phyloP scores from a whole-genome alignment of 2,329 filamentous ascomycete genomes.

The Aspergillus fumigatiaffinis region DNA sequence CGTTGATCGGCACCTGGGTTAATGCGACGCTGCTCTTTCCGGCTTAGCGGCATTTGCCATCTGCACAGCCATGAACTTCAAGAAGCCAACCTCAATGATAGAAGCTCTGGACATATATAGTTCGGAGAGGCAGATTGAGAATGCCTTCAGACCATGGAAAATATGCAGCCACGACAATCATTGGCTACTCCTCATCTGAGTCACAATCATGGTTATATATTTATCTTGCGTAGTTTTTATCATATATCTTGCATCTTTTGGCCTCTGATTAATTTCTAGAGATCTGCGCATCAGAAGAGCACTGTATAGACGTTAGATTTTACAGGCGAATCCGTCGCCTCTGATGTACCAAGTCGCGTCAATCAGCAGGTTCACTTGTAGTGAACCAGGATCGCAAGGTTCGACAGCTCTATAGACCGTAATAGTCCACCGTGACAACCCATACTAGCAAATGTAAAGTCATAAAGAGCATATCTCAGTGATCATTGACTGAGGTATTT shows the following conservation, averaged over 20 bases:
- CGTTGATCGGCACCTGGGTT: constrained; percentile 23
- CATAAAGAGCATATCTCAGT: not conserved
- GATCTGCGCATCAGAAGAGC: not conserved
- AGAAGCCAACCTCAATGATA: not conserved
- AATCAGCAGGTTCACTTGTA: not conserved
- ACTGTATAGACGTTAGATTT: not conserved
- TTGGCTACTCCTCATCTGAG: not conserved
- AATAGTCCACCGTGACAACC: not conserved
- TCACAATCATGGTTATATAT: not conserved
- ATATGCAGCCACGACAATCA: not conserved
- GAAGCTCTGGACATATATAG: no score
- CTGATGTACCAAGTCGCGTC: not conserved
- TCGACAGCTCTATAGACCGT: not conserved
- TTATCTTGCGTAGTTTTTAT: not conserved
- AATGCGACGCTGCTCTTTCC: constrained; percentile 23
- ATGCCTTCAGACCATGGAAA: not conserved
- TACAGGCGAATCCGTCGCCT: not conserved
- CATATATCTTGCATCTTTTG: not conserved
- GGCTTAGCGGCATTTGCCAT: constrained; percentile 25
- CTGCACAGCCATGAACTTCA: constrained; percentile 1
- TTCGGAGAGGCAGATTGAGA: no score
- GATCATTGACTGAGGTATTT: not conserved
- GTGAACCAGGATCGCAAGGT: not conserved
- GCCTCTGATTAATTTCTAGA: not conserved
- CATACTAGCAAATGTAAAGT: not conserved